Percentiles rank a stretch among this genome's conserved stretches.
These are phyloP conservation scores for Colletotrichum sublineola DNA, from an alignment of 2,329 filamentous ascomycete species.

Conservation along the genomic window DNA sequence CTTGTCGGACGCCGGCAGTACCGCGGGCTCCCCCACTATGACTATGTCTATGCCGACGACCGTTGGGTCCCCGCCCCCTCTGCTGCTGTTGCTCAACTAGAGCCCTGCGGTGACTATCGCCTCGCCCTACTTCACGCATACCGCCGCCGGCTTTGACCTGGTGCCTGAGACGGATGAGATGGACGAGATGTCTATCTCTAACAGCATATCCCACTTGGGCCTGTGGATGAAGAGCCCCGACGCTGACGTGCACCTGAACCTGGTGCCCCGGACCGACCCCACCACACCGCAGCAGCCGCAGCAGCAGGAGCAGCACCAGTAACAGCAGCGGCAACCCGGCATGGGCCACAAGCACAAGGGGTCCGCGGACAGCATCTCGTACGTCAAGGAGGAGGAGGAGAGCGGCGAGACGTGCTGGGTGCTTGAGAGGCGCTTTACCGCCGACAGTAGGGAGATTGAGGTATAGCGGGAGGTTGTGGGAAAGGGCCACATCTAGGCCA, in stretches of 20 bases:
- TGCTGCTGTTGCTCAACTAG: constrained; percentile 35
- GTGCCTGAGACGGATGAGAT: constrained; percentile 57
- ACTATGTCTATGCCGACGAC: constrained; percentile 56
- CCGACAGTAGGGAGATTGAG: constrained; percentile 74
- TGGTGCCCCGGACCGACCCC: constrained; percentile 41
- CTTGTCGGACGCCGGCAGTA: constrained; percentile 61
- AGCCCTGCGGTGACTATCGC: constrained; percentile 39
- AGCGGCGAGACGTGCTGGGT: constrained; percentile 75
- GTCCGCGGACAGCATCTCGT: constrained; percentile 78
- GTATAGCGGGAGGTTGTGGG: constrained; percentile 74
- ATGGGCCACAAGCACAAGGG: constrained; percentile 65
- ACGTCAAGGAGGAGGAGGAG: constrained; percentile 68
- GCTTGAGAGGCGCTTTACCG: constrained; percentile 75
- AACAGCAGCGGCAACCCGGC: constrained; percentile 46
- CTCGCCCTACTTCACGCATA: constrained; percentile 46
- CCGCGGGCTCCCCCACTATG: constrained; percentile 64
- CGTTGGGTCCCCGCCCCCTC: constrained; percentile 47
- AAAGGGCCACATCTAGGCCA: constrained; percentile 61
- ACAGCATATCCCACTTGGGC: constrained; percentile 46
- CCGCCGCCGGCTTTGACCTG: constrained; percentile 51
- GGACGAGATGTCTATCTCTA: constrained; percentile 38
- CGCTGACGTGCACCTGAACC: constrained; percentile 33
- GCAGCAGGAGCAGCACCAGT: constrained; percentile 34
- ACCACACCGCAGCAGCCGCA: not conserved
- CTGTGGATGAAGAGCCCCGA: constrained; percentile 46